Conservation (phyloP, 1,284 basidiomycete species). For the Phellopilus nigrolimitatus region DNA sequence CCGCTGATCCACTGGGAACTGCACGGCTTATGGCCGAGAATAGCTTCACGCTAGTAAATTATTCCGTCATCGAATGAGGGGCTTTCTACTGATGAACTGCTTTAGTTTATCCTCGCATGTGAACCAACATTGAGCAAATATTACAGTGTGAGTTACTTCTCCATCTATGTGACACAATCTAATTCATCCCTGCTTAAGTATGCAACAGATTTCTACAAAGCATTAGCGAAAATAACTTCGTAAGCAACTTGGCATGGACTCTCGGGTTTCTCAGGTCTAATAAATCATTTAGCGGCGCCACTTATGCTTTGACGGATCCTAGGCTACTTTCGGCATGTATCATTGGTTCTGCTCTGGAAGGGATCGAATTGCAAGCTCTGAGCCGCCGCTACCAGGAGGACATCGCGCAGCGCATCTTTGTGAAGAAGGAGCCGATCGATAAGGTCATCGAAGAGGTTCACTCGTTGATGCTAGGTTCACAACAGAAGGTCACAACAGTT, state of each 20-base stretch:
- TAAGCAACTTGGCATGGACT: neutral
- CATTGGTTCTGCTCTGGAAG: constrained; percentile 50
- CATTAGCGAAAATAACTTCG: neutral
- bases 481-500: neutral
- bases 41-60: neutral
- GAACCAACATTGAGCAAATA: neutral
- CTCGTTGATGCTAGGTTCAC: neutral
- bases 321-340: constrained; percentile 50
- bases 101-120: neutral
- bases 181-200: neutral
- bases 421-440: neutral
- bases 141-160: neutral
- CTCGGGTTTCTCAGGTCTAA: neutral
- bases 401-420: neutral
- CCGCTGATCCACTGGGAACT: constrained; percentile 45
- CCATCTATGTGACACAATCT: neutral
- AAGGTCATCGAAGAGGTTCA: constrained; percentile 1
- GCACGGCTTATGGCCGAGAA: constrained; percentile 42
- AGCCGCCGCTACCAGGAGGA: constrained; percentile 32
- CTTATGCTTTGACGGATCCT: constrained; percentile 50
- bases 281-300: constrained; percentile 24
- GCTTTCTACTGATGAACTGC: neutral
- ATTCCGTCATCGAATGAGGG: neutral
- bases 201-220: constrained; percentile 1
- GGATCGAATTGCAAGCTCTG: constrained; percentile 51